Conservation (phyloP, 805 yeast species). For the Suhomyces emberorum region DNA sequence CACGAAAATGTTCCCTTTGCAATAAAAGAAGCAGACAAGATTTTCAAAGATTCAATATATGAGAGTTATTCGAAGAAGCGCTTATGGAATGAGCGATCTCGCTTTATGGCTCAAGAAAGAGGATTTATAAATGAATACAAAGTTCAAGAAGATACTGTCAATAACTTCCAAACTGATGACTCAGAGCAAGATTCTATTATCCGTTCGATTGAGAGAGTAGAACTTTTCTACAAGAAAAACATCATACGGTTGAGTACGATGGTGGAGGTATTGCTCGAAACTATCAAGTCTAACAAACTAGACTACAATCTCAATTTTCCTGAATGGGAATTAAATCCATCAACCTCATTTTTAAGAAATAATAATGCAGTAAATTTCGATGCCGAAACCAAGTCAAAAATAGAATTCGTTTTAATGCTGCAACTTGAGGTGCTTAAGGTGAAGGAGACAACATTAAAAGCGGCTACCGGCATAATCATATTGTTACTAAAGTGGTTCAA, state of each 20-base stretch:
- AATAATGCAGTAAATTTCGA: slow-evolving; percentile 7
- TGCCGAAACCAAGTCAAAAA: slow-evolving; percentile 15
- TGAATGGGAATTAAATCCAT: slow-evolving; percentile 34
- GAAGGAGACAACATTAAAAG: slow-evolving; percentile 62
- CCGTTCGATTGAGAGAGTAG: slow-evolving; percentile 51
- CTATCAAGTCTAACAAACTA: slow-evolving; percentile 51
- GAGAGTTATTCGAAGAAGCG: slow-evolving; percentile 69
- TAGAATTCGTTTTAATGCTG: slow-evolving; percentile 28
- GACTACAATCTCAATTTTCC: slow-evolving; percentile 34
- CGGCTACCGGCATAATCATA: slow-evolving; percentile 51
- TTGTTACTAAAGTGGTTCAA: slow-evolving; percentile 75
- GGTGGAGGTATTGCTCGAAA: slow-evolving; percentile 59
- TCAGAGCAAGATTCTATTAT: slow-evolving; percentile 15
- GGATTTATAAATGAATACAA: slow-evolving; percentile 38
- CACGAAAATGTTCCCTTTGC: slow-evolving; percentile 58
- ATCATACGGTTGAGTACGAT: slow-evolving; percentile 61
- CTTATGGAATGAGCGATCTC: slow-evolving; percentile 66
- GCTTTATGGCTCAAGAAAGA: slow-evolving; percentile 70
- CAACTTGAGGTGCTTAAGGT: slow-evolving; percentile 54
- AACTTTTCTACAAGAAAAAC: slow-evolving; percentile 51
- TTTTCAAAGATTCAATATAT: slow-evolving; percentile 58
- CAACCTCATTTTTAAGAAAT: slow-evolving; percentile 22
- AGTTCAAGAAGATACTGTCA: slow-evolving; percentile 5
- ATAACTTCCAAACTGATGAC: slow-evolving; percentile 26
- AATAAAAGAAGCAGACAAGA: slow-evolving; percentile 72